Evolutionary conservation across 2,329 filamentous ascomycete species (phyloP).

Genomic region (Aspergillus hortae): DNA sequence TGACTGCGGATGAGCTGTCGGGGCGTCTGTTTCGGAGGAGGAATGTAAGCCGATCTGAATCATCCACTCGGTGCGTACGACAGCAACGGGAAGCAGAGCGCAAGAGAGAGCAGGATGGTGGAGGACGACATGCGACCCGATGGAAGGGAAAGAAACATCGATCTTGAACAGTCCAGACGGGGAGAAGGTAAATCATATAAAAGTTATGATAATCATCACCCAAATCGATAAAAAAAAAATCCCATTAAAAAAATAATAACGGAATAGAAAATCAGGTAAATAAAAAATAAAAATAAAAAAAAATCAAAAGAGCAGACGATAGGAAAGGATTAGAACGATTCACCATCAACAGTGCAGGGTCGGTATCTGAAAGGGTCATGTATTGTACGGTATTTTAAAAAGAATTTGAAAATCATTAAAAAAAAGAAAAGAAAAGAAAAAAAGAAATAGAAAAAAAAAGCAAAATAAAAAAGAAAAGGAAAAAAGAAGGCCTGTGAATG

Average conservation of each 20-base stretch:
- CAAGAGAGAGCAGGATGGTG: background rate
- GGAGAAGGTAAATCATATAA: background rate
- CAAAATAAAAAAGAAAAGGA: slow-evolving; percentile 1
- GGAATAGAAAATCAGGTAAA: background rate
- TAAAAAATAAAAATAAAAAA: slow-evolving; percentile 1
- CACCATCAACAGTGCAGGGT: slow-evolving; percentile 7
- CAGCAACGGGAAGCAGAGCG: background rate
- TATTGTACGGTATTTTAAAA: slow-evolving; percentile 5
- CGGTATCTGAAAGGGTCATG: slow-evolving; percentile 3
- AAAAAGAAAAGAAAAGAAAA: slow-evolving; percentile 3
- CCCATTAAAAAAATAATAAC: too few relatives aligned
- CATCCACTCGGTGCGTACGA: slow-evolving; percentile 13
- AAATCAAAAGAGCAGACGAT: slow-evolving; percentile 1
- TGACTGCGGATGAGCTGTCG: slow-evolving; percentile 9
- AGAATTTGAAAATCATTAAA: slow-evolving; percentile 1
- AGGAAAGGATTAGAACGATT: slow-evolving; percentile 5
- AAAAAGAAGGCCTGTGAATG: background rate
- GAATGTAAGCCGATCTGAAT: slow-evolving; percentile 18
- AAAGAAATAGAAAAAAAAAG: background rate
- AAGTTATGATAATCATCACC: slow-evolving; percentile 4
- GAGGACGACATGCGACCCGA: slow-evolving; percentile 4
- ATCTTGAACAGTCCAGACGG: slow-evolving; percentile 2
- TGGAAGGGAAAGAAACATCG: background rate
- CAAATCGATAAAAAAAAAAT: background rate
- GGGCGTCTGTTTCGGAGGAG: slow-evolving; percentile 15